Conservation (phyloP, 768 basidiomycete species). For the Psilocybe cubensis region DNA sequence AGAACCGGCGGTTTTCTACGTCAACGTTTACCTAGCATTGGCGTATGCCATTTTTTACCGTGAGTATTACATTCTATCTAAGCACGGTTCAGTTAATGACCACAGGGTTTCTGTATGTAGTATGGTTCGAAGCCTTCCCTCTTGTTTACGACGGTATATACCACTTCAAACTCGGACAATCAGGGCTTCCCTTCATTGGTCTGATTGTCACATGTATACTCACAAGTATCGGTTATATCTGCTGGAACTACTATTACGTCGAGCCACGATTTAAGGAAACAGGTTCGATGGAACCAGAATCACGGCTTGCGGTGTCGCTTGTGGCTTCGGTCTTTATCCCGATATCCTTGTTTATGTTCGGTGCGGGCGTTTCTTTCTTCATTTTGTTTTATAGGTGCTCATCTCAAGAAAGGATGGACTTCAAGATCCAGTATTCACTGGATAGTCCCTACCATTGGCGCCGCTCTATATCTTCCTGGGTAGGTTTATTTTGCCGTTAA, state of each 20-base stretch:
- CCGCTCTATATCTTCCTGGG: slow-evolving; percentile 6
- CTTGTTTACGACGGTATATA: slow-evolving; percentile 2
- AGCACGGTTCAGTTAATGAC: not conserved
- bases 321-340: slow-evolving; percentile 2
- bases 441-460: slow-evolving; percentile 6
- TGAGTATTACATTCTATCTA: not conserved
- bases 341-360: not conserved
- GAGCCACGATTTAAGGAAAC: slow-evolving; percentile 3
- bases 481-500: not conserved
- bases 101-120: not conserved
- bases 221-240: slow-evolving; percentile 6
- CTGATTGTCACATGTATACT: slow-evolving; percentile 5
- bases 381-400: not conserved
- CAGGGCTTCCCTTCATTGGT: slow-evolving; percentile 4
- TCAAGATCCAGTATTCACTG: slow-evolving; percentile 1
- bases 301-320: not conserved
- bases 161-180: slow-evolving; percentile 7
- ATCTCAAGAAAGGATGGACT: not conserved
- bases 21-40: slow-evolving; percentile 3
- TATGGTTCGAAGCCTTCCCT: slow-evolving; percentile 7
- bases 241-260: slow-evolving; percentile 3
- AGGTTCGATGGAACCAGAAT: not conserved
- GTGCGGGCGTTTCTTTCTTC: not conserved
- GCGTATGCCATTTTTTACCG: slow-evolving; percentile 8
- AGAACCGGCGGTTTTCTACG: not conserved